Base-by-base conservation (phyloP, 1,139 yeast genomes). In the Kurtzmaniella quercitrusa region DNA sequence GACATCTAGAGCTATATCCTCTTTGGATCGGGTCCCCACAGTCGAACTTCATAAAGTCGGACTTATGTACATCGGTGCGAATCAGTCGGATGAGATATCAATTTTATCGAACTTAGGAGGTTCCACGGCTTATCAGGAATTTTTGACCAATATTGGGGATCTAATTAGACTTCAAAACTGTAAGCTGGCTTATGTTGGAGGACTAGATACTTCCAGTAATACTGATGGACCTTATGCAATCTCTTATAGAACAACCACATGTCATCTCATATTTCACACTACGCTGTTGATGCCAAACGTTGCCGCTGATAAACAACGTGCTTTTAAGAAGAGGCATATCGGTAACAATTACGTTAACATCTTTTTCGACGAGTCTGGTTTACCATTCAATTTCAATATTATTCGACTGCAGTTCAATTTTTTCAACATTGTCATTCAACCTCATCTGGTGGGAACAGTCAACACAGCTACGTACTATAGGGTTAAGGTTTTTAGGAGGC, bases 311-410 rank as follows among this genome's bases (percentile, higher is more conserved):
- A 59, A 62, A 16, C 62, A 63, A 19, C 66, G 66, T 41, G 77
- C 85, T 15, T 62, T 74, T 57, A 89, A 88, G 60, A 89, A 89
- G 60, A 66, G 93, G 44, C 96, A 89, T 57, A 85, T 89, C 51
- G 96, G 96, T 4, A 89, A 89, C 63, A 79, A 88, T 58, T 82
- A 82, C 59, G 94, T 89, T 44, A 86, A 85, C 56, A 79, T 88
- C 38, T 88, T 76, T 59, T 89, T 79, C 63, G 89, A 88, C 57
- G 95, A 88, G 52, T 81, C 90, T 12, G 75, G 71, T 4, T 60
- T 66, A 11, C 79, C 81, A 7, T 86, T 85, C 63, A 78, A 84
- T 50, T 85, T 86, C 65, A 85, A 85, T 52, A 62, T 82, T 37
- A 80, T 89, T 49, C 77, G 79, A 57, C 79, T 90, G 14, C 95